phyloP scores from a whole-genome alignment of 768 basidiomycete genomes.

The Flagelloscypha sp. region DNA sequence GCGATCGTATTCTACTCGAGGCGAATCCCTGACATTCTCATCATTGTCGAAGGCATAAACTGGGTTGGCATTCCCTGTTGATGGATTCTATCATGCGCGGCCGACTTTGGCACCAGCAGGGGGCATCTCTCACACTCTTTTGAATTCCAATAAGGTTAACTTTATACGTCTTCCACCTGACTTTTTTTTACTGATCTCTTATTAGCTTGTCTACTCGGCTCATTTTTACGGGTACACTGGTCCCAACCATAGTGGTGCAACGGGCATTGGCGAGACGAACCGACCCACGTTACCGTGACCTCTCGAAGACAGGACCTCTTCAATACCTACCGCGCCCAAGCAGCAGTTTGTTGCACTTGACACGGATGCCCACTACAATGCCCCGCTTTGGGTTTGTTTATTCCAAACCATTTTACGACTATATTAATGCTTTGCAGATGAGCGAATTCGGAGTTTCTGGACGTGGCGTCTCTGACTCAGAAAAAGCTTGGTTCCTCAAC shows the following conservation, averaged over 20 bases:
- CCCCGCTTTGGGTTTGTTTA: conserved; percentile 14
- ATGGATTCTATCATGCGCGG: conserved; percentile 11
- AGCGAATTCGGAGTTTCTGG: conserved; percentile 10
- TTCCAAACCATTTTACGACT: too few species aligned
- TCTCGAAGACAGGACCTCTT: conserved; percentile 9
- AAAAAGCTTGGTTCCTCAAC: conserved; percentile 7
- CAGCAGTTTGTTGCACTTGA: conserved; percentile 10
- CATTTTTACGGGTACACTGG: conserved; percentile 14
- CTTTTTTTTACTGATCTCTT: too few species aligned
- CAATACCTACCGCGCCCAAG: conserved; percentile 2
- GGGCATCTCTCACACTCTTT: conserved; percentile 7
- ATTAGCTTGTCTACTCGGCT: conserved; percentile 11
- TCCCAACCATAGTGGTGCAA: conserved; percentile 11
- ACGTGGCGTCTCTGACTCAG: conserved; percentile 1
- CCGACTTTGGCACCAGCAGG: conserved; percentile 9
- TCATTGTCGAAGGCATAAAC: conserved; percentile 14
- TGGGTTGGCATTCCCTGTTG: conserved; percentile 12
- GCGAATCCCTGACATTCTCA: conserved; percentile 12
- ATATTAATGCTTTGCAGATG: too few species aligned
- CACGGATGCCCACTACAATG: conserved; percentile 10
- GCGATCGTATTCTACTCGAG: too few species aligned
- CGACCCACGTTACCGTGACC: conserved; percentile 11
- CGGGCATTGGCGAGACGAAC: conserved; percentile 10
- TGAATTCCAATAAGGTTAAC: conserved; percentile 10
- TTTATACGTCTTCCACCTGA: too few species aligned